Conservation (phyloP, 108 stramenopile genomes). For the Aureococcus anophagefferens region DNA sequence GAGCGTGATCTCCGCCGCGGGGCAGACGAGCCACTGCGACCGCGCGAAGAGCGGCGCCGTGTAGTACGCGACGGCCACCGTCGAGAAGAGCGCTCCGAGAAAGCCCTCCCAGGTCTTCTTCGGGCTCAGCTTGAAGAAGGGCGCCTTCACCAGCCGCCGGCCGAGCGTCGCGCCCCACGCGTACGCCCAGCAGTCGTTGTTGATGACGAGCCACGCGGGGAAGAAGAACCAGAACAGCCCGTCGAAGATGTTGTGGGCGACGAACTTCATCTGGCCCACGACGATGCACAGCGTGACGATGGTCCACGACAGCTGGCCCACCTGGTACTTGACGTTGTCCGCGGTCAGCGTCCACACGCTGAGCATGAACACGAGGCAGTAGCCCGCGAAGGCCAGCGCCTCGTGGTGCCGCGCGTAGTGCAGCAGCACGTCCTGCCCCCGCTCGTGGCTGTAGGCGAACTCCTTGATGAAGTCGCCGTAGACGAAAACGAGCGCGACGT, state of each 20-base stretch:
- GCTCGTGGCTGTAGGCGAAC: slow-evolving; percentile 1
- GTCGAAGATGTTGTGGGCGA: slow-evolving; percentile 92
- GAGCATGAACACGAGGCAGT: slow-evolving; percentile 72
- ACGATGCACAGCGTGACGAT: slow-evolving; percentile 82
- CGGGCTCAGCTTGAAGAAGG: slow-evolving; percentile 76
- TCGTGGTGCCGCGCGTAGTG: slow-evolving; percentile 53
- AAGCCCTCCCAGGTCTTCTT: slow-evolving; percentile 98
- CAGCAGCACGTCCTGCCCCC: slow-evolving; percentile 45
- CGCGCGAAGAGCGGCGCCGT: slow-evolving; percentile 64
- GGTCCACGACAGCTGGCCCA: slow-evolving; percentile 93
- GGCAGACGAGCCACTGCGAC: slow-evolving; percentile 78
- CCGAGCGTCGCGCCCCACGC: slow-evolving; percentile 81
- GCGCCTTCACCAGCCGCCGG: slow-evolving; percentile 72
- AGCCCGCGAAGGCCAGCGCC: slow-evolving; percentile 56
- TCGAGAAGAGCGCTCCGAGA: slow-evolving; percentile 79
- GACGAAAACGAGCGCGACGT: slow-evolving; percentile 74
- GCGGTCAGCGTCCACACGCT: slow-evolving; percentile 82
- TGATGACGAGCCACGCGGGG: slow-evolving; percentile 79
- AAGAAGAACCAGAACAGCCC: slow-evolving; percentile 95
- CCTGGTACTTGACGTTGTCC: slow-evolving; percentile 82
- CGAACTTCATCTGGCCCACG: slow-evolving; percentile 79
- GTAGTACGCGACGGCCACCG: slow-evolving; percentile 77
- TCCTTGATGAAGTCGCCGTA: slow-evolving; percentile 43
- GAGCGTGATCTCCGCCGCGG: slow-evolving; percentile 62
- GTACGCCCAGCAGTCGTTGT: slow-evolving; percentile 94